Evolutionary conservation across 2,329 filamentous ascomycete species (phyloP).

Genomic region (Rutstroemia sp.): DNA sequence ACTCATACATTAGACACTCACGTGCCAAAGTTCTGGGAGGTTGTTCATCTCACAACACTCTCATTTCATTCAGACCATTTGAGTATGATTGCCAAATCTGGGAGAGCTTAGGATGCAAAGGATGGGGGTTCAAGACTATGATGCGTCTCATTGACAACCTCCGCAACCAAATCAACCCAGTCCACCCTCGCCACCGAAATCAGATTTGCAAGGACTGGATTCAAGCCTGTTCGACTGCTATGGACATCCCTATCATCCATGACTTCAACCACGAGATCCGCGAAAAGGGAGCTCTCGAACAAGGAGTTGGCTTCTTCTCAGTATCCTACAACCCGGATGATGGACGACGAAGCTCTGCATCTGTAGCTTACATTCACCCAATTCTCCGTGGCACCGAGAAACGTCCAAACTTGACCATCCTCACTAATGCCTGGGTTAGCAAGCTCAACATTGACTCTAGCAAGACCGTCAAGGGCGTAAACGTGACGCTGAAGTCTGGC

Average conservation of each 20-base stretch:
- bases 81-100: constrained; percentile 82
- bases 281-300: constrained; percentile 61
- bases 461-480: constrained; percentile 65
- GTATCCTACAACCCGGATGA: constrained; percentile 88
- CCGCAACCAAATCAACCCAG: constrained; percentile 83
- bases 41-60: constrained; percentile 88
- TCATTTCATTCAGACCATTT: constrained; percentile 89
- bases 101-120: constrained; percentile 73
- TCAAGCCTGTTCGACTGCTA: constrained; percentile 66
- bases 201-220: constrained; percentile 91
- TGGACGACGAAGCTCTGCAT: constrained; percentile 75
- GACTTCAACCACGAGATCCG: constrained; percentile 86
- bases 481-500: constrained; percentile 53
- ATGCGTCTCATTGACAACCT: constrained; percentile 76
- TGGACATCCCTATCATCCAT: constrained; percentile 72
- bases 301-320: constrained; percentile 84
- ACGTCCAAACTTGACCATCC: constrained; percentile 73
- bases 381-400: constrained; percentile 78
- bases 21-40: constrained; percentile 87
- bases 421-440: constrained; percentile 84
- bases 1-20: constrained; percentile 87
- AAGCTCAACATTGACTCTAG: constrained; percentile 62
- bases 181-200: constrained; percentile 78
- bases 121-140: constrained; percentile 82
- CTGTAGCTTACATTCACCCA: constrained; percentile 88